phyloP scores from a whole-genome alignment of 2,329 filamentous ascomycete species.

The Verticillium albo-atrum region DNA sequence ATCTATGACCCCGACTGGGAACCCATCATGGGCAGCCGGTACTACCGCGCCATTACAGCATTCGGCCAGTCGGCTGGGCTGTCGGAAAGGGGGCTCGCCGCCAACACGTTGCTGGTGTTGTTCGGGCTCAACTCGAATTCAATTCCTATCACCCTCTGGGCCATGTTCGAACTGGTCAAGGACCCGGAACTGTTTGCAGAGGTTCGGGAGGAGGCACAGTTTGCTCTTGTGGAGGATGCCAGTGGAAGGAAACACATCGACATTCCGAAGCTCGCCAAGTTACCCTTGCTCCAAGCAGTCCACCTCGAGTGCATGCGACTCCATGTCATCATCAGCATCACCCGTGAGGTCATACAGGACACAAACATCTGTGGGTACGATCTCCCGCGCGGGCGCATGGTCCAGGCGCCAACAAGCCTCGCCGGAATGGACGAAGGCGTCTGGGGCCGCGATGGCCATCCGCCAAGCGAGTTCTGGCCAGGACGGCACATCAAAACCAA shows the following conservation, averaged over 20 bases:
- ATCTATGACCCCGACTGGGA: slow-evolving; percentile 19
- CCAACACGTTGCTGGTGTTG: slow-evolving; percentile 5
- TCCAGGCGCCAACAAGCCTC: slow-evolving; percentile 18
- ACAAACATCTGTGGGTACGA: slow-evolving; percentile 11
- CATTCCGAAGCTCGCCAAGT: slow-evolving; percentile 10
- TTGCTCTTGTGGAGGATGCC: slow-evolving; percentile 6
- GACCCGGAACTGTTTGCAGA: slow-evolving; percentile 15
- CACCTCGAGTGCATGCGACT: slow-evolving; percentile 20
- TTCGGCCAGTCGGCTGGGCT: slow-evolving; percentile 15
- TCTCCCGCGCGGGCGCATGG: slow-evolving; percentile 12
- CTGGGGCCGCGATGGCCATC: slow-evolving; percentile 6
- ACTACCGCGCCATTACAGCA: slow-evolving; percentile 13
- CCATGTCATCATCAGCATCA: slow-evolving; percentile 18
- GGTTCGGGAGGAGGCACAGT: slow-evolving; percentile 15
- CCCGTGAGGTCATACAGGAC: slow-evolving; percentile 14
- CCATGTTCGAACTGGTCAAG: slow-evolving; percentile 19
- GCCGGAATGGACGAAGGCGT: slow-evolving; percentile 13
- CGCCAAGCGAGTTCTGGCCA: slow-evolving; percentile 12
- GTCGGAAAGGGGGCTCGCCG: slow-evolving; percentile 6
- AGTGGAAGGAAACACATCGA: slow-evolving; percentile 13
- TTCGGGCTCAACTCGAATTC: slow-evolving; percentile 20
- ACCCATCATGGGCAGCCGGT: slow-evolving; percentile 18
- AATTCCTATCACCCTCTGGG: slow-evolving; percentile 22
- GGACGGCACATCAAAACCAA: slow-evolving; percentile 9
- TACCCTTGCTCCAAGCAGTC: slow-evolving; percentile 21